phyloP scores from a whole-genome alignment of 768 basidiomycete genomes.

The Kondoa malvinella region DNA sequence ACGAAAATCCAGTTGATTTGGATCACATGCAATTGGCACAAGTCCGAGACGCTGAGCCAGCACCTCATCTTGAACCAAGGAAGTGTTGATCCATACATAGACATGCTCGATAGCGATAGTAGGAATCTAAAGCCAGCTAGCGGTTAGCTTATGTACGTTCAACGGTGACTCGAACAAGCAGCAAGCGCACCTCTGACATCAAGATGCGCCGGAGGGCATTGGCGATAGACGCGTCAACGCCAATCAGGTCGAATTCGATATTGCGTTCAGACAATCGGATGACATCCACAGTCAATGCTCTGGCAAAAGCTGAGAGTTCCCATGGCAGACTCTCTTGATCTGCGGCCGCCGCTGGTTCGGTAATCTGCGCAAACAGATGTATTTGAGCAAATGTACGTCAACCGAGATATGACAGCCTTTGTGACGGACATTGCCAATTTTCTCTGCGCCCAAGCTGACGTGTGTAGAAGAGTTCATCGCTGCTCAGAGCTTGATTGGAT shows the following conservation, averaged over 20 bases:
- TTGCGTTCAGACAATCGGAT: conserved; percentile 63
- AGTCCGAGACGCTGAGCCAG: conserved; percentile 81
- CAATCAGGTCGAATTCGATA: conserved; percentile 86
- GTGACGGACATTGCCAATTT: not conserved
- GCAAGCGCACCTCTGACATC: conserved; percentile 62
- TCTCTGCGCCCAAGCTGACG: not conserved
- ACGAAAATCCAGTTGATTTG: conserved; percentile 43
- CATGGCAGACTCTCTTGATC: conserved; percentile 8
- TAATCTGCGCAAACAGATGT: no score
- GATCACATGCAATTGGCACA: conserved; percentile 74
- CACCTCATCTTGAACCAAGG: conserved; percentile 83
- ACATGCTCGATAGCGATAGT: conserved; percentile 77
- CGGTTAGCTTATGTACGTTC: not conserved
- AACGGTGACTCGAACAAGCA: not conserved
- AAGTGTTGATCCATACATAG: conserved; percentile 87
- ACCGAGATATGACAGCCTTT: no score
- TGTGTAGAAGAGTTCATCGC: not conserved
- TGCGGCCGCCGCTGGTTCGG: not conserved
- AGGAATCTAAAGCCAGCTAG: conserved; percentile 47
- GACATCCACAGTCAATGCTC: conserved; percentile 59
- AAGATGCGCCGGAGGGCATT: conserved; percentile 84
- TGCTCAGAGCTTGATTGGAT: no score
- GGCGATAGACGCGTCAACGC: conserved; percentile 87
- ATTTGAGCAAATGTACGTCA: no score
- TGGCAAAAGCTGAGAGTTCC: conserved; percentile 11